These are phyloP conservation scores for Fusarium sp. DNA, from an alignment of 2,329 filamentous ascomycete genomes.

Conservation along the genomic window DNA sequence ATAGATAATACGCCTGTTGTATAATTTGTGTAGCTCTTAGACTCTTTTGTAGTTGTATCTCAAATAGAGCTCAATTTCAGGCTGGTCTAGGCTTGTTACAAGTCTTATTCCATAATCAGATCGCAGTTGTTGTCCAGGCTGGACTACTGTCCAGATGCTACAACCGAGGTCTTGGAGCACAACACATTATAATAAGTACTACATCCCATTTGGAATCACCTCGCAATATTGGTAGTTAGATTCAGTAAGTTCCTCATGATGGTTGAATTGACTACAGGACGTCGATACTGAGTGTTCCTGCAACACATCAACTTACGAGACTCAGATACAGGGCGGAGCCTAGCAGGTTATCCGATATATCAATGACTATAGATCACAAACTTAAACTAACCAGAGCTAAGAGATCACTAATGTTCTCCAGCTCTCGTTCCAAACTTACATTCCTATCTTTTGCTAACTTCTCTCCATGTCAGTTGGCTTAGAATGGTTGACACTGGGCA, in stretches of 20 bases:
- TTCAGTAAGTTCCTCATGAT: too few relatives aligned
- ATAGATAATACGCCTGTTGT: not conserved
- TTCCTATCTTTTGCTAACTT: not conserved
- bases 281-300: not conserved
- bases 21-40: too few relatives aligned
- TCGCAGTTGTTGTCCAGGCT: not conserved
- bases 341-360: not conserved
- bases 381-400: not conserved
- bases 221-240: too few relatives aligned
- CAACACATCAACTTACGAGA: not conserved
- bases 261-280: not conserved
- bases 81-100: too few relatives aligned
- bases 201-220: too few relatives aligned
- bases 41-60: too few relatives aligned
- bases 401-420: not conserved
- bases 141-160: not conserved
- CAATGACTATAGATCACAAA: too few relatives aligned
- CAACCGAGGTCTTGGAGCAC: not conserved
- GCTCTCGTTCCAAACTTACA: not conserved
- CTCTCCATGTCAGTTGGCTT: not conserved
- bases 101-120: not conserved
- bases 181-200: too few relatives aligned
- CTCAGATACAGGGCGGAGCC: not conserved
- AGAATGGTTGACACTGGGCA: not conserved
- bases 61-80: too few relatives aligned